Conservation (phyloP, 257 asterid genomes). For the Pogostemon cablin region DNA sequence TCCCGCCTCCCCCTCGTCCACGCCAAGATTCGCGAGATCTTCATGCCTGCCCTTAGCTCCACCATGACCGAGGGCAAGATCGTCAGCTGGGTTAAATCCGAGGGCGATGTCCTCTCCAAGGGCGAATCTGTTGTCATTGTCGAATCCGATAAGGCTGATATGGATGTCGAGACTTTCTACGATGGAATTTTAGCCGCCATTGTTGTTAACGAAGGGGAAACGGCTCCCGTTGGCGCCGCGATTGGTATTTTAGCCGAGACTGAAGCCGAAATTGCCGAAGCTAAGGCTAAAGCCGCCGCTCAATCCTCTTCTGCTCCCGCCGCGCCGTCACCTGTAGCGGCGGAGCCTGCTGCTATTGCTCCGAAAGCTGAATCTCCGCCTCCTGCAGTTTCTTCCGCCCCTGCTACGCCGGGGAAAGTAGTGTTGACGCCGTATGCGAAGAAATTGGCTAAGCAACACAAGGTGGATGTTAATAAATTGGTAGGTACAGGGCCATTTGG, state of each 20-base stretch:
- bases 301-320: slow-evolving; percentile 38
- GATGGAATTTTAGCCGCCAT: slow-evolving; percentile 81
- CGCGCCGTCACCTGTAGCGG: slow-evolving; percentile 31
- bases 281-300: slow-evolving; percentile 61
- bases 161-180: slow-evolving; percentile 87
- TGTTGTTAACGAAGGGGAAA: slow-evolving; percentile 72
- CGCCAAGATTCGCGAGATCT: slow-evolving; percentile 86
- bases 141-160: slow-evolving; percentile 87
- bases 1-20: slow-evolving; percentile 41
- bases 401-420: slow-evolving; percentile 43
- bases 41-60: slow-evolving; percentile 95
- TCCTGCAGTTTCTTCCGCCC: slow-evolving; percentile 37
- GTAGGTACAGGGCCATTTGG: slow-evolving; percentile 89
- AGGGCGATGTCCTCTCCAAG: slow-evolving; percentile 73
- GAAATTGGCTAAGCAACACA: slow-evolving; percentile 83
- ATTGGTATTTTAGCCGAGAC: slow-evolving; percentile 77
- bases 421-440: slow-evolving; percentile 76
- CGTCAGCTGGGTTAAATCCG: slow-evolving; percentile 84
- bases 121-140: slow-evolving; percentile 88
- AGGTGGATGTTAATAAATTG: slow-evolving; percentile 65
- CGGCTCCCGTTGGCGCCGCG: slow-evolving; percentile 74
- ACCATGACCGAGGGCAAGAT: slow-evolving; percentile 95
- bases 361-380: slow-evolving; percentile 36
- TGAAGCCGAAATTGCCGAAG: slow-evolving; percentile 65
- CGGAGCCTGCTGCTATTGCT: slow-evolving; percentile 41